Percentiles rank a stretch among this genome's conserved stretches.
phyloP scores from a whole-genome alignment of 306 rosid species.

The Cicer judaicum region DNA sequence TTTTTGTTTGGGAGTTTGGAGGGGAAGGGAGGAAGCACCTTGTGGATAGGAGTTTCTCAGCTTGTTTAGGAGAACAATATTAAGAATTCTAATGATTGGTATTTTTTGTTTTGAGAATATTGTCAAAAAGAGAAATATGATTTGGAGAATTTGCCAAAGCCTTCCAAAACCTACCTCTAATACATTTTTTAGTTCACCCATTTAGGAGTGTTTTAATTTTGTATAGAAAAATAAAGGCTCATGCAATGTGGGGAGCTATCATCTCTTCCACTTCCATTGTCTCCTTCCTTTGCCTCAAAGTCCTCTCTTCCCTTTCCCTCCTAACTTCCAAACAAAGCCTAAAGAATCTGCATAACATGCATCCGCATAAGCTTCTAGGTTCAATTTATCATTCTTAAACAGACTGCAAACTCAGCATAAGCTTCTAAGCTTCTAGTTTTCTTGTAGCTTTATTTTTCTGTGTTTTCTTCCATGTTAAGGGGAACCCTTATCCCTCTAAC shows the following conservation, averaged over 20 bases:
- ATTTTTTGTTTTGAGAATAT: too few species aligned
- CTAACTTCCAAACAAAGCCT: not conserved
- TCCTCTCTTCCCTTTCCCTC: not conserved
- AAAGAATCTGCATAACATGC: not conserved
- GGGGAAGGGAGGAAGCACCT: not conserved
- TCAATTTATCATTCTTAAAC: not conserved
- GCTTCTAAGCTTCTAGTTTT: too few species aligned
- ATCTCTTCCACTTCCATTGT: not conserved
- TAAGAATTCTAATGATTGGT: not conserved
- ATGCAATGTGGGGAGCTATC: not conserved
- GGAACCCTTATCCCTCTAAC: not conserved
- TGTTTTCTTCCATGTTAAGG: constrained; percentile 13
- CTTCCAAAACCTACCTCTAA: not conserved
- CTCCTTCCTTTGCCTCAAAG: not conserved
- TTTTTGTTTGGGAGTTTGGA: not conserved
- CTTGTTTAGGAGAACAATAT: not conserved
- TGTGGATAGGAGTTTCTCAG: not conserved
- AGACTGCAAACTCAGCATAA: not conserved
- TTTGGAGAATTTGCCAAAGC: not conserved
- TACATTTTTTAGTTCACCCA: not conserved
- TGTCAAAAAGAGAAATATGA: not conserved
- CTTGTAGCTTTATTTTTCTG: not conserved
- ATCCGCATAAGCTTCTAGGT: not conserved
- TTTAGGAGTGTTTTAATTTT: not conserved
- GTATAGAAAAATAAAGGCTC: not conserved